Conservation (phyloP, 2,329 filamentous ascomycete species). For the Xylariaceae sp. region DNA sequence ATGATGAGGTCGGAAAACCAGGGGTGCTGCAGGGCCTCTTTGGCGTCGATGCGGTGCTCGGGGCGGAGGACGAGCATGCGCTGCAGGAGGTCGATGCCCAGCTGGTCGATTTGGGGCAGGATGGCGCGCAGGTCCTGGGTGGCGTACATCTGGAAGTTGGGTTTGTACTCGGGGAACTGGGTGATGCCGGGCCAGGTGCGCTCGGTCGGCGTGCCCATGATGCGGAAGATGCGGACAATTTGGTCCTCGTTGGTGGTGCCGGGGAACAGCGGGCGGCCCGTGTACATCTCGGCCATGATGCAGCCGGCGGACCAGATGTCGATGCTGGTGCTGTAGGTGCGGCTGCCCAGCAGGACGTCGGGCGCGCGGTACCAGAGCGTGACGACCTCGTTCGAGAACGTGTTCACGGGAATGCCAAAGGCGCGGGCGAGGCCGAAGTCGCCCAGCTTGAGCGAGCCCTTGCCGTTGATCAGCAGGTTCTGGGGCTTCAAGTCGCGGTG, state of each 20-base stretch:
- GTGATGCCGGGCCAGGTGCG: conserved; percentile 93
- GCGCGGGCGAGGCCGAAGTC: conserved; percentile 92
- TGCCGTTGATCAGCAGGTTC: conserved; percentile 90
- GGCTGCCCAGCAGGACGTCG: conserved; percentile 84
- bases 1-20: conserved; percentile 79
- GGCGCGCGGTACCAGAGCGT: conserved; percentile 97
- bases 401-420: conserved; percentile 96
- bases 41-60: conserved; percentile 82
- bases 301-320: conserved; percentile 99
- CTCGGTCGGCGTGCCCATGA: conserved; percentile 97
- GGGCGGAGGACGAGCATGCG: conserved; percentile 89
- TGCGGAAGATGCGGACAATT: conserved; percentile 90
- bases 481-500: conserved; percentile 95
- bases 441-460: conserved; percentile 83
- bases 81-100: conserved; percentile 79
- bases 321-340: conserved; percentile 99
- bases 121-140: conserved; percentile 85
- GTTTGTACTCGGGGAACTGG: conserved; percentile 95
- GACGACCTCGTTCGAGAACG: conserved; percentile 95
- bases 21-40: conserved; percentile 78
- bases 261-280: conserved; percentile 87
- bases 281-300: conserved; percentile 99
- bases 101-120: conserved; percentile 79
- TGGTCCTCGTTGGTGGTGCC: conserved; percentile 98
- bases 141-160: conserved; percentile 86